Percentiles rank a stretch among this genome's conserved stretches.
Conservation (phyloP, 257 asterid genomes). For the Petunia axillaris region DNA sequence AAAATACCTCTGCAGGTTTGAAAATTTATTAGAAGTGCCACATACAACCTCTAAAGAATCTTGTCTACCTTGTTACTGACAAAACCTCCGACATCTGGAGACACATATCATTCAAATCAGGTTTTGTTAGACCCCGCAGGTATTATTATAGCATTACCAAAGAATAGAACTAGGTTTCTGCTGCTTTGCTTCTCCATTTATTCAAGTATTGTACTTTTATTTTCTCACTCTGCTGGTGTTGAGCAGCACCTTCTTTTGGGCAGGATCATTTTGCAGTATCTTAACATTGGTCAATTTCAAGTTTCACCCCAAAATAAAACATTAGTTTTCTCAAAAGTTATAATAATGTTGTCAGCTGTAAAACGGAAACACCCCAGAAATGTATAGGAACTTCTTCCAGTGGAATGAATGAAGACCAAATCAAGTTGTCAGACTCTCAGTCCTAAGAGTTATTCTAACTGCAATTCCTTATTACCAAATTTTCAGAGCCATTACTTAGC, state of each 20-base stretch:
- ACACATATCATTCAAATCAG: background rate
- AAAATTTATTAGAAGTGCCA: no score
- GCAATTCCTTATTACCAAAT: background rate
- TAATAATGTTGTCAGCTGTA: background rate
- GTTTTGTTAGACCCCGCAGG: background rate
- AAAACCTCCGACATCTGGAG: background rate
- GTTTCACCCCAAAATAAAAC: background rate
- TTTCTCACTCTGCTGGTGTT: background rate
- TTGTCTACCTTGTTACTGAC: background rate
- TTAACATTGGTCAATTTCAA: background rate
- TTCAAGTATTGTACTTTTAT: background rate
- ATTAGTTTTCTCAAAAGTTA: background rate
- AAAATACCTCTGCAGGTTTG: no score
- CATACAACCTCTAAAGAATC: background rate
- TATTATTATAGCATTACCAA: background rate
- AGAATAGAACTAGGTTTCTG: background rate
- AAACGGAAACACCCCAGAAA: background rate
- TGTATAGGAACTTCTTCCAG: background rate
- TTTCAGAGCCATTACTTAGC: background rate
- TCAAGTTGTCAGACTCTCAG: background rate
- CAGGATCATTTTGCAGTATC: background rate
- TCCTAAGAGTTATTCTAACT: background rate
- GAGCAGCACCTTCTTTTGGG: background rate
- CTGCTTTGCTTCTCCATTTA: background rate
- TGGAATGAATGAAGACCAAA: background rate